A percentile compares a stretch with the other conserved stretches of the same genome.
Evolutionary conservation across 306 rosid species (phyloP).

Genomic region (Pyrus pyrifolia): DNA sequence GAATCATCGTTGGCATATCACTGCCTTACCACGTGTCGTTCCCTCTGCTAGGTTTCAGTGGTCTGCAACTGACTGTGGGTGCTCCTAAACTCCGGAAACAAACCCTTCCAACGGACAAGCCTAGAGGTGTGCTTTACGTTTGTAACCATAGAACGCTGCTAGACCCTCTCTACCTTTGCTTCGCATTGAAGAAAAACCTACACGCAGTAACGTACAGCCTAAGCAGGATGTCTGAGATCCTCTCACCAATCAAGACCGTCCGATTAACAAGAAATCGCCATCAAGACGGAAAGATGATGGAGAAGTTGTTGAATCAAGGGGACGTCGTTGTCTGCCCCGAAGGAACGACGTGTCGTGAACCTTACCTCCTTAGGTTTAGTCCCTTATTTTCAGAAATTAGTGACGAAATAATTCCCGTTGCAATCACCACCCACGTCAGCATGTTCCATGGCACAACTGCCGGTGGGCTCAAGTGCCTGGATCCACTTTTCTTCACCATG

Average conservation of each 20-base stretch:
- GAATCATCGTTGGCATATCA: conserved; percentile 19
- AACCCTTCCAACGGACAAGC: not conserved
- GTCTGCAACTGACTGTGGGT: conserved; percentile 31
- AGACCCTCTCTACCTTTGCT: conserved; percentile 60
- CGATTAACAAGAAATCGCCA: conserved; percentile 51
- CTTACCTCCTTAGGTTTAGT: conserved; percentile 72
- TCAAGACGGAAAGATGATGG: conserved; percentile 44
- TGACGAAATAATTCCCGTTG: conserved; percentile 49
- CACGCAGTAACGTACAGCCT: conserved; percentile 71
- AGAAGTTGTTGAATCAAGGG: conserved; percentile 33
- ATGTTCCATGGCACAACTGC: conserved; percentile 91
- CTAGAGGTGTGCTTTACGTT: conserved; percentile 45
- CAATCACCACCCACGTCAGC: conserved; percentile 47
- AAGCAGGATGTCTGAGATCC: conserved; percentile 59
- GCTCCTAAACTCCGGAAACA: not conserved
- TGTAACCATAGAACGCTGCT: conserved; percentile 74
- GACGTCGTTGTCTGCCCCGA: conserved; percentile 75
- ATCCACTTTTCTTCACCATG: conserved; percentile 64
- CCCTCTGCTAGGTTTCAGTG: conserved; percentile 33
- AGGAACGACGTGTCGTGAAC: conserved; percentile 92
- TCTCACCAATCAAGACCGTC: conserved; percentile 72
- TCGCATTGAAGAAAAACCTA: conserved; percentile 28
- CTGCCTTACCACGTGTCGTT: conserved; percentile 42
- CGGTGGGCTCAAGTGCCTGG: conserved; percentile 71
- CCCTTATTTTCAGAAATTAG: conserved; percentile 65